Percentiles rank a stretch among this genome's conserved stretches.
These are phyloP conservation scores for Olyra latifolia DNA, from an alignment of 176 grass and related monocot genomes.

Conservation along the genomic window DNA sequence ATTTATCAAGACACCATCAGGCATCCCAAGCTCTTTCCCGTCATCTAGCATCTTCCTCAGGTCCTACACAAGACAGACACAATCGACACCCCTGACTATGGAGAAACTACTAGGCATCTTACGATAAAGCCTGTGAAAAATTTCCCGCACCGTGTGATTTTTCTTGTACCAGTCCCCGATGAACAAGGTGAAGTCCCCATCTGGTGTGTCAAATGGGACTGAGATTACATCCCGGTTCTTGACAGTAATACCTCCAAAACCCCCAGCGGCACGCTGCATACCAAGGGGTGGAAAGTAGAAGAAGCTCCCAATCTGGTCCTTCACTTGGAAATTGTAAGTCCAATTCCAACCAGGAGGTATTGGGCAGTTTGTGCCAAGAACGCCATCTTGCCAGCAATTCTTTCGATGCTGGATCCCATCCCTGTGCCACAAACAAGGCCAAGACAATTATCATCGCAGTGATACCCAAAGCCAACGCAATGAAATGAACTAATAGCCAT, in stretches of 20 bases:
- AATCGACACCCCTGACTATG: not conserved
- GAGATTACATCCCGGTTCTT: constrained; percentile 75
- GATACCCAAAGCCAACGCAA: not conserved
- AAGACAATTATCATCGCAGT: not conserved
- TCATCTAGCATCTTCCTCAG: constrained; percentile 77
- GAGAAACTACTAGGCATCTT: not conserved
- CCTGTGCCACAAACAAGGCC: constrained; percentile 25
- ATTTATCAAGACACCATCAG: constrained; percentile 87
- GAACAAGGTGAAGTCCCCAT: constrained; percentile 77
- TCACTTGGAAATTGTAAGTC: constrained; percentile 96
- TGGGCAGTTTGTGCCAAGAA: constrained; percentile 86
- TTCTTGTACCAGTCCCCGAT: constrained; percentile 97
- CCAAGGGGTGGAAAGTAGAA: constrained; percentile 91
- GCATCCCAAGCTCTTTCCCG: constrained; percentile 79
- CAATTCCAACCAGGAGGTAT: constrained; percentile 92
- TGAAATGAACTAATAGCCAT: not conserved
- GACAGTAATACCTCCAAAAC: constrained; percentile 79
- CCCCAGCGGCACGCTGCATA: constrained; percentile 76
- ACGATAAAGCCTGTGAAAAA: not conserved
- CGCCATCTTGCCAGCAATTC: constrained; percentile 87
- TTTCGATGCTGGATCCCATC: constrained; percentile 82
- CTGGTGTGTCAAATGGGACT: constrained; percentile 67
- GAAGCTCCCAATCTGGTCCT: constrained; percentile 98
- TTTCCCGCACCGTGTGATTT: constrained; percentile 57
- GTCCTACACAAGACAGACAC: constrained; percentile 38